Evolutionary conservation across 208 protist genomes (phyloP).

Genomic region (Acanthamoeba healyi): DNA sequence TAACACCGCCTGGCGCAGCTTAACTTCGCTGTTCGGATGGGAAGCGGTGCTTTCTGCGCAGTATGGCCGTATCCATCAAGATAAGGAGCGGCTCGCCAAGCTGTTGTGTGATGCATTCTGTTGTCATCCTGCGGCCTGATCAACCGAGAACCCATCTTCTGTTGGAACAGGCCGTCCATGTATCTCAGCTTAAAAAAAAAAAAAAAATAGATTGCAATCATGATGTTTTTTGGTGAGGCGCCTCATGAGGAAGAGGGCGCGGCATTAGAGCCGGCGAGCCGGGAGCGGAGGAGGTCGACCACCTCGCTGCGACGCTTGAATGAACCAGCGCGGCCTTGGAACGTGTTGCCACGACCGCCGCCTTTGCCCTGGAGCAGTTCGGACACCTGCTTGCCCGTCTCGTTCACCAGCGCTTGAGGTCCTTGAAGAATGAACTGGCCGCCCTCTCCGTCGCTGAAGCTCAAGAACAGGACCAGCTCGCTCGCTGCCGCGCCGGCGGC

Average conservation of each 20-base stretch:
- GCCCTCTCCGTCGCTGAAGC: conserved; percentile 19
- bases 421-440: conserved; percentile 27
- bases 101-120: background rate
- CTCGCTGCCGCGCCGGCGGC: background rate
- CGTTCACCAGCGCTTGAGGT: conserved; percentile 21
- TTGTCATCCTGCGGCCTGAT: too few relatives aligned
- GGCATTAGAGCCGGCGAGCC: background rate
- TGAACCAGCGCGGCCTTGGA: conserved; percentile 26
- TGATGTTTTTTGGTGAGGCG: background rate
- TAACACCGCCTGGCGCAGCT: too few relatives aligned
- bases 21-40: too few relatives aligned
- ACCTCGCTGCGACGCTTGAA: conserved; percentile 10
- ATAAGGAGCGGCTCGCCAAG: too few relatives aligned
- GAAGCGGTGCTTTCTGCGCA: too few relatives aligned
- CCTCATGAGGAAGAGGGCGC: too few relatives aligned
- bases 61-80: too few relatives aligned
- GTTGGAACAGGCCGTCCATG: too few relatives aligned
- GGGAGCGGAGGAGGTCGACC: background rate
- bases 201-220: background rate
- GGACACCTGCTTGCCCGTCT: background rate
- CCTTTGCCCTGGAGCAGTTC: conserved; percentile 40
- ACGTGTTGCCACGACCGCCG: conserved; percentile 45
- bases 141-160: too few relatives aligned
- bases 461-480: conserved; percentile 36
- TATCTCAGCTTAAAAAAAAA: background rate